Base-by-base conservation (phyloP, 2,329 filamentous ascomycete species). In the Pseudocercospora fuligena region DNA sequence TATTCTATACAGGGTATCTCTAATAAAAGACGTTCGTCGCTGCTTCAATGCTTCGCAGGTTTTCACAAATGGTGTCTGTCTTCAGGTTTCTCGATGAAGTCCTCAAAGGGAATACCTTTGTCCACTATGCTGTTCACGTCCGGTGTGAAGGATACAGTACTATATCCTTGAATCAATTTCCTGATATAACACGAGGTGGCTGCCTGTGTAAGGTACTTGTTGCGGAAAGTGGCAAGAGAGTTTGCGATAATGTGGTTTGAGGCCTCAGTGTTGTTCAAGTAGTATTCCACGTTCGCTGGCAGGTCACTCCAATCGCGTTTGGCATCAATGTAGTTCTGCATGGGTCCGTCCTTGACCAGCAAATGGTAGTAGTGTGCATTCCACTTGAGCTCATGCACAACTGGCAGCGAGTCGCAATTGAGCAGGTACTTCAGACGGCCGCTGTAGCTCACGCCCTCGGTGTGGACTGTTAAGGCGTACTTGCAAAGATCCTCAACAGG, bases 381-480 rank as follows among this genome's bases (percentile, higher is more conserved):
- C 67, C 69, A 75, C 3, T 71, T 63, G n/a, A 73, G 56, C 5
- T 70, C 53, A 36, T 74, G 74, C 6, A 72, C 65, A n/a, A 75
- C 57, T 2, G 66, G 58, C 8, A 74, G 62, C 1, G 68, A 70
- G 29, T 69, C 51, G 64, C 74, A 75, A 19, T 69, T 69, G 7
- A 73, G 65, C 2, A 75, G 69, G n/a, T 73, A 71, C 49, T 74
- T 74, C 31, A 75, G 62, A 4, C 74, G 65, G 3, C 74, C 72
- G 16, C 72, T 74, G 40, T 75, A 74, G 61, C 68, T 66, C 60
- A 65, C 60, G 0, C 63, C 74, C 66, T 77, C 75, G 19, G 75
- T 76, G 53, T 77, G 72, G 8, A 73, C 66, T 19, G 71, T 65
- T 29, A 76, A 73, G 3, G 63, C 64, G 29, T 74, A 77, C 8